Conservation (phyloP, 768 basidiomycete genomes). For the Lentinus tigrinus region DNA sequence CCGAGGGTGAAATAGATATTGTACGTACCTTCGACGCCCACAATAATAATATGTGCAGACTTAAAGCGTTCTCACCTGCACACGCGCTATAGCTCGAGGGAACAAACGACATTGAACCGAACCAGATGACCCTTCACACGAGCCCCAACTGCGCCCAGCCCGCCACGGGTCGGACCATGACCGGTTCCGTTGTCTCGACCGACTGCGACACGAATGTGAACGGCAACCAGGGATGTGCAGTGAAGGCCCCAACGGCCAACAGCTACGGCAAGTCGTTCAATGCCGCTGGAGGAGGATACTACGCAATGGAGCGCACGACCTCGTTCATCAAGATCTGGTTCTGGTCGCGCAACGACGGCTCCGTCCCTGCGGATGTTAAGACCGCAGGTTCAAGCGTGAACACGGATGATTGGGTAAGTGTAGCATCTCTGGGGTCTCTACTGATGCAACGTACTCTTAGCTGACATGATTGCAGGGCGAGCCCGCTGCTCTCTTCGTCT, state of each 20-base stretch:
- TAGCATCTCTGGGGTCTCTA: not conserved
- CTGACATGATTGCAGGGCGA: conserved; percentile 41
- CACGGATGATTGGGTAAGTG: conserved; percentile 51
- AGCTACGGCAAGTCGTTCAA: conserved; percentile 64
- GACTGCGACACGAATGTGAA: conserved; percentile 51
- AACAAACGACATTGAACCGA: conserved; percentile 54
- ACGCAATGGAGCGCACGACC: conserved; percentile 58
- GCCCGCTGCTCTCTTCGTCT: conserved; percentile 63
- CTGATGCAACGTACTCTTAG: not conserved
- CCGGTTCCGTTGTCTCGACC: conserved; percentile 40
- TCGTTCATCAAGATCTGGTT: conserved; percentile 68
- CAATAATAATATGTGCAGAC: no score
- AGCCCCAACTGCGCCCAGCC: conserved; percentile 57
- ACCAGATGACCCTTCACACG: conserved; percentile 59
- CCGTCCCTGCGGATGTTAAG: conserved; percentile 47
- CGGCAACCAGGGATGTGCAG: conserved; percentile 58
- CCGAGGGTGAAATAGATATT: conserved; percentile 42
- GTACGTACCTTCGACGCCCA: conserved; percentile 2
- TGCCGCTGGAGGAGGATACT: conserved; percentile 61
- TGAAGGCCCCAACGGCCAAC: conserved; percentile 34
- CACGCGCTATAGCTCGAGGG: conserved; percentile 39
- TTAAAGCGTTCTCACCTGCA: not conserved
- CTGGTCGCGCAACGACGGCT: conserved; percentile 51
- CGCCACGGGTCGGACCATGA: conserved; percentile 32
- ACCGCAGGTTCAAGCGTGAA: conserved; percentile 41